Percentiles rank a stretch among this genome's conserved stretches.
Conservation (phyloP, 192 early-diverging fungal genomes). For the Paraglomus brasilianum region DNA sequence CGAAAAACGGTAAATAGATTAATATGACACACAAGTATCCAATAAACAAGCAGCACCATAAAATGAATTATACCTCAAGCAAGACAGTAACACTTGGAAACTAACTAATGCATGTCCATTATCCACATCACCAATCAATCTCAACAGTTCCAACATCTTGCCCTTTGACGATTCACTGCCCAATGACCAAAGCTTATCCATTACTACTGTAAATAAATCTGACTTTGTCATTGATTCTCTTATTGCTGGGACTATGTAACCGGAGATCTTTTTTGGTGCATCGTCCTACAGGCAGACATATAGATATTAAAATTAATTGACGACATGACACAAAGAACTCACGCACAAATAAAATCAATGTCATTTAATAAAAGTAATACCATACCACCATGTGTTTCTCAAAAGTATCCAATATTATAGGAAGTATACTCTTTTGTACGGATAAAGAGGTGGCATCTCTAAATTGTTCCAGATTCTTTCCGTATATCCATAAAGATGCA, state of each 20-base stretch:
- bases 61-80: conserved; percentile 1
- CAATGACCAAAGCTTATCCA: not conserved
- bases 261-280: not conserved
- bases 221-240: not conserved
- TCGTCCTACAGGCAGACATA: not conserved
- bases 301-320: not conserved
- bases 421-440: not conserved
- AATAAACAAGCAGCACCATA: too few relatives aligned
- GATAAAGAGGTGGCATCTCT: not conserved
- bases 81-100: not conserved
- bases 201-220: not conserved
- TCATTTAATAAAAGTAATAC: not conserved
- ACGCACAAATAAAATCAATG: not conserved
- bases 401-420: not conserved
- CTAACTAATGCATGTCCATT: not conserved
- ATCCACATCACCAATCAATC: not conserved
- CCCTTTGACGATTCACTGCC: not conserved
- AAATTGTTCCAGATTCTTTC: not conserved
- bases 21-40: too few relatives aligned
- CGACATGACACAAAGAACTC: not conserved
- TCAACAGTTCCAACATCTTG: not conserved
- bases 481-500: not conserved
- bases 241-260: not conserved
- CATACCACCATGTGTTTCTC: not conserved
- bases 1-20: too few relatives aligned